phyloP scores from a whole-genome alignment of 306 rosid species.

The Phaseolus lunatus region DNA sequence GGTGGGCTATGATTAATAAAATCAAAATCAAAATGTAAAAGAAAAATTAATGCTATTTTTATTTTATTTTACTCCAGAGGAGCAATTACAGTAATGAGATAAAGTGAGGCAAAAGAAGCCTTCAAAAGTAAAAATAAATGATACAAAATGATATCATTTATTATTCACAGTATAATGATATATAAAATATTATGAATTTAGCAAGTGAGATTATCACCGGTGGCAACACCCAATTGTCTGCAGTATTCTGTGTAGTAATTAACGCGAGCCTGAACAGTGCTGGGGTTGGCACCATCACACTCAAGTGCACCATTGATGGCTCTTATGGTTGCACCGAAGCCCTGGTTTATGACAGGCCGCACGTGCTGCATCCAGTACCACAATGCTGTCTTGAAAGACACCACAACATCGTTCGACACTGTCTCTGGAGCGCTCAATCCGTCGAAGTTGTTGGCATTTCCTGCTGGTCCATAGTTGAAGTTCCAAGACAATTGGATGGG shows the following conservation, averaged over 20 bases:
- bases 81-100: not conserved
- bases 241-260: constrained; percentile 63
- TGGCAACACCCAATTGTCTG: constrained; percentile 59
- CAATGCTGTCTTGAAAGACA: constrained; percentile 73
- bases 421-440: constrained; percentile 70
- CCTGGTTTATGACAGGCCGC: constrained; percentile 61
- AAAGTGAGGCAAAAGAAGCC: not conserved
- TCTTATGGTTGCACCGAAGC: constrained; percentile 78
- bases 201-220: constrained; percentile 74
- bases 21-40: too few relatives aligned
- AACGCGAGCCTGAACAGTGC: constrained; percentile 57
- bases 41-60: too few relatives aligned
- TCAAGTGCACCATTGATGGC: constrained; percentile 79
- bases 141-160: not conserved
- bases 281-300: constrained; percentile 63
- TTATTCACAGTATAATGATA: not conserved
- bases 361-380: constrained; percentile 83
- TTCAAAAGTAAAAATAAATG: not conserved
- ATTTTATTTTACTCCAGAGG: not conserved
- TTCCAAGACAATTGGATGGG: constrained; percentile 83
- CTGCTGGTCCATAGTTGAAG: constrained; percentile 78
- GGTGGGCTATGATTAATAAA: too few relatives aligned
- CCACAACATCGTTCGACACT: constrained; percentile 58
- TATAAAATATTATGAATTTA: constrained; percentile 23
- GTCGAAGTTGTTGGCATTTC: constrained; percentile 63